Evolutionary conservation across 441 rosid species (phyloP).

Genomic region (Adansonia gregorii): DNA sequence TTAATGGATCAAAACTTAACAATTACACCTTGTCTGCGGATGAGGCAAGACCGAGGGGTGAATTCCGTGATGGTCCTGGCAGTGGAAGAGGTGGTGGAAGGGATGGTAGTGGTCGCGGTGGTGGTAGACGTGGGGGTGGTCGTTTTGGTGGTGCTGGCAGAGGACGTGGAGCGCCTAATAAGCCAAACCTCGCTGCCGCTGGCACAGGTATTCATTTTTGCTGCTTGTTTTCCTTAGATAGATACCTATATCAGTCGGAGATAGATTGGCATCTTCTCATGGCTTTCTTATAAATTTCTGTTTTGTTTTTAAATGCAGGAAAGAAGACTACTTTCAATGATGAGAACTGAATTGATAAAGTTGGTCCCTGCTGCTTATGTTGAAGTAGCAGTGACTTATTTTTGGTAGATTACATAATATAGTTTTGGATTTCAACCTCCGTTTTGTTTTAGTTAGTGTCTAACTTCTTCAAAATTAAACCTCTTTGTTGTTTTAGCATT

Average conservation of each 20-base stretch:
- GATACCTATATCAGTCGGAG: neutral
- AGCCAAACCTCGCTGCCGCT: constrained; percentile 44
- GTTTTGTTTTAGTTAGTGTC: no score
- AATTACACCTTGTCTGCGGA: constrained; percentile 58
- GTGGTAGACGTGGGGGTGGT: constrained; percentile 28
- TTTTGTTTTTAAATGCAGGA: constrained; percentile 41
- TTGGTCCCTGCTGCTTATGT: no score
- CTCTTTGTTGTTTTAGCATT: no score
- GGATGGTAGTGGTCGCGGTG: constrained; percentile 30
- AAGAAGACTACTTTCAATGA: constrained; percentile 65
- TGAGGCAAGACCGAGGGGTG: constrained; percentile 68
- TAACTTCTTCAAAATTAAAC: no score
- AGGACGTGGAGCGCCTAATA: constrained; percentile 52
- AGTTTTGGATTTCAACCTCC: no score
- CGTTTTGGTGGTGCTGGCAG: constrained; percentile 36
- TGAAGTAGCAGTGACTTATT: no score
- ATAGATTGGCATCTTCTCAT: neutral
- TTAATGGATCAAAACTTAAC: constrained; percentile 57
- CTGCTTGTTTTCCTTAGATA: neutral
- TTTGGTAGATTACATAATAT: no score
- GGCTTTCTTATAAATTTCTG: neutral
- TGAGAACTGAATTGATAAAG: constrained; percentile 21
- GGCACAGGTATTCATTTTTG: constrained; percentile 40
- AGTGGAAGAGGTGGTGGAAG: constrained; percentile 44
- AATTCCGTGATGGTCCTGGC: constrained; percentile 36